These are phyloP conservation scores for Fusarium sp. DNA, from an alignment of 2,329 filamentous ascomycete genomes.

Conservation along the genomic window DNA sequence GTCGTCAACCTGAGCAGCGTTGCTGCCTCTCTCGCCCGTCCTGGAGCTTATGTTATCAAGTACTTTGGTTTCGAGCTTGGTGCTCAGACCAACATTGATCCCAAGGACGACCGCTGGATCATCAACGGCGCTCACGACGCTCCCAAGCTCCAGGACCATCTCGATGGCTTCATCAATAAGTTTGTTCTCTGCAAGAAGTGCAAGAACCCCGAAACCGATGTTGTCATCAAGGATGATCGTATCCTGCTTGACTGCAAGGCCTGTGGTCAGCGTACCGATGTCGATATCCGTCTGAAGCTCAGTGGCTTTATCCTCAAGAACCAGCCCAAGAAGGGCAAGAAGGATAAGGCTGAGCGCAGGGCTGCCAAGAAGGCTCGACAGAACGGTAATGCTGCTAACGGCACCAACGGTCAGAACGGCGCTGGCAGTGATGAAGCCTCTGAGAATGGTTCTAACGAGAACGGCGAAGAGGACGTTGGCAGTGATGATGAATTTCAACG, in stretches of 20 bases:
- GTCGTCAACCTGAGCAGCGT: constrained; percentile 97
- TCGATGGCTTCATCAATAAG: constrained; percentile 98
- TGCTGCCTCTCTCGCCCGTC: constrained; percentile 90
- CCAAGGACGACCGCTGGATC: constrained; percentile 98
- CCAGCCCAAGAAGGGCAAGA: constrained; percentile 93
- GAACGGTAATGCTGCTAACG: constrained; percentile 69
- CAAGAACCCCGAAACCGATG: constrained; percentile 99
- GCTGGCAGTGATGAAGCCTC: constrained; percentile 71
- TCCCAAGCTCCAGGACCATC: constrained; percentile 95
- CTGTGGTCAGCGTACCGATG: constrained; percentile 92
- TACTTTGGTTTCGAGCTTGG: constrained; percentile 99
- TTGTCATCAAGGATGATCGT: constrained; percentile 92
- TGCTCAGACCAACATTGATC: constrained; percentile 98
- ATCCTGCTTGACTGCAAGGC: constrained; percentile 99
- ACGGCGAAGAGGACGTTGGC: constrained; percentile 74
- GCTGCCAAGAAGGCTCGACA: constrained; percentile 90
- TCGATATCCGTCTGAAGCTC: constrained; percentile 94
- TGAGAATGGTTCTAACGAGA: constrained; percentile 65
- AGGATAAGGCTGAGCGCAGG: constrained; percentile 94
- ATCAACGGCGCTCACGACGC: constrained; percentile 99
- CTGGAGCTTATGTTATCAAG: constrained; percentile 97
- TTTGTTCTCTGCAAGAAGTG: constrained; percentile 99
- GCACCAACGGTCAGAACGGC: constrained; percentile 62
- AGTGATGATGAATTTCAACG: constrained; percentile 95
- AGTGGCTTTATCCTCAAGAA: constrained; percentile 98